phyloP scores from a whole-genome alignment of 2,329 filamentous ascomycete species.

The Torrubiella hemipterigena region DNA sequence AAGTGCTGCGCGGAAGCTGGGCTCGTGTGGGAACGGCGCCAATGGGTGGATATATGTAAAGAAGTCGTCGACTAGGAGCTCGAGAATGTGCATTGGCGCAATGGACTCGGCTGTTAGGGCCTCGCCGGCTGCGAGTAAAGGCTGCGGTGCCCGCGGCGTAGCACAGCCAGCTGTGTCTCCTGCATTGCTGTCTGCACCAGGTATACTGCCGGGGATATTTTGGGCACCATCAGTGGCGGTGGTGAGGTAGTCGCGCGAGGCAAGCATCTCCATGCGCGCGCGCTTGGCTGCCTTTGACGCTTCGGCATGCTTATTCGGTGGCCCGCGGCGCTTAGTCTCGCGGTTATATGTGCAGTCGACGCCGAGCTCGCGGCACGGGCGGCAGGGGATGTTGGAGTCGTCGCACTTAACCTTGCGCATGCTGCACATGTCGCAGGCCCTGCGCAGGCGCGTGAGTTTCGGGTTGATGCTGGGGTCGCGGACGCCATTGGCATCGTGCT shows the following conservation, averaged over 20 bases:
- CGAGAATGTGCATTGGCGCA: slow-evolving; percentile 54
- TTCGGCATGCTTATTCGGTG: slow-evolving; percentile 47
- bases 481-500: slow-evolving; percentile 7
- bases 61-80: slow-evolving; percentile 66
- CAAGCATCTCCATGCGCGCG: slow-evolving; percentile 27
- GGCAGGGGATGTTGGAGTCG: slow-evolving; percentile 42
- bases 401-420: slow-evolving; percentile 52
- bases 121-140: no score
- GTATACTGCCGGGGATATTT: no score
- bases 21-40: slow-evolving; percentile 67
- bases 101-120: slow-evolving; percentile 56
- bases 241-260: slow-evolving; percentile 35
- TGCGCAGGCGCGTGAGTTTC: slow-evolving; percentile 43
- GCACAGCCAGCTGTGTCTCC: no score
- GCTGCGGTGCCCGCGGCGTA: no score
- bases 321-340: slow-evolving; percentile 45
- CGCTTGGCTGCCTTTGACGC: slow-evolving; percentile 42
- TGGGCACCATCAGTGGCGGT: slow-evolving; percentile 24
- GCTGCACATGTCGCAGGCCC: slow-evolving; percentile 50
- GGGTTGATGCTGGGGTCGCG: slow-evolving; percentile 31
- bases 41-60: slow-evolving; percentile 74
- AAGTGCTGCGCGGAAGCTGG: slow-evolving; percentile 61
- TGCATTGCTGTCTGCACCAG: no score
- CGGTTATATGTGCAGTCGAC: slow-evolving; percentile 47
- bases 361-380: slow-evolving; percentile 42